Percentiles rank a stretch among this genome's conserved stretches.
phyloP scores from a whole-genome alignment of 306 rosid species.

The Nissolia schottii region DNA sequence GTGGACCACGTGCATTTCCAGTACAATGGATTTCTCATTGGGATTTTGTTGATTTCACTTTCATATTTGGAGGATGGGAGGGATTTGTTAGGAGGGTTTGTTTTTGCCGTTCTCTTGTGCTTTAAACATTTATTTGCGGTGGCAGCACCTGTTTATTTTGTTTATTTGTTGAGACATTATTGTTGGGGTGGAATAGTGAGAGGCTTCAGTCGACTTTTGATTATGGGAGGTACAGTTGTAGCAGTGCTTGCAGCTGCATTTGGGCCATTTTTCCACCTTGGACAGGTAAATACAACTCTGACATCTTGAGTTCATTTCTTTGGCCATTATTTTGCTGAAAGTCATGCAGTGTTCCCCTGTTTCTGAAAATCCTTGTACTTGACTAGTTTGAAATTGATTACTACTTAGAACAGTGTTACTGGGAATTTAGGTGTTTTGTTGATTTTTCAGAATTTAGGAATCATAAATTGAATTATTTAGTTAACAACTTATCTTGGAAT shows the following conservation, averaged over 20 bases:
- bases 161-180: conserved; percentile 83
- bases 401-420: neutral
- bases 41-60: conserved; percentile 74
- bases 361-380: neutral
- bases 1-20: conserved; percentile 93
- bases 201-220: conserved; percentile 58
- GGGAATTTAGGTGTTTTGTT: neutral
- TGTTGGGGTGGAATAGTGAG: conserved; percentile 65
- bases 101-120: conserved; percentile 68
- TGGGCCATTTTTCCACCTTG: conserved; percentile 79
- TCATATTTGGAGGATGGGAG: conserved; percentile 83
- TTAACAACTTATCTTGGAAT: neutral
- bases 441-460: conserved; percentile 3
- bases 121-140: conserved; percentile 92
- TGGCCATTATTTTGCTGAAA: conserved; percentile 3
- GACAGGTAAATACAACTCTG: conserved; percentile 57
- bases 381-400: conserved; percentile 5
- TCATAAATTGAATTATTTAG: neutral
- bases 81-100: conserved; percentile 78
- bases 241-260: conserved; percentile 67
- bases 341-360: neutral
- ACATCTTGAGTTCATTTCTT: neutral
- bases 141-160: conserved; percentile 81
- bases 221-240: conserved; percentile 60
- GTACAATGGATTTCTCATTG: conserved; percentile 91